Evolutionary conservation across 768 basidiomycete genomes (phyloP).

Genomic region (Scleroderma citrinum): DNA sequence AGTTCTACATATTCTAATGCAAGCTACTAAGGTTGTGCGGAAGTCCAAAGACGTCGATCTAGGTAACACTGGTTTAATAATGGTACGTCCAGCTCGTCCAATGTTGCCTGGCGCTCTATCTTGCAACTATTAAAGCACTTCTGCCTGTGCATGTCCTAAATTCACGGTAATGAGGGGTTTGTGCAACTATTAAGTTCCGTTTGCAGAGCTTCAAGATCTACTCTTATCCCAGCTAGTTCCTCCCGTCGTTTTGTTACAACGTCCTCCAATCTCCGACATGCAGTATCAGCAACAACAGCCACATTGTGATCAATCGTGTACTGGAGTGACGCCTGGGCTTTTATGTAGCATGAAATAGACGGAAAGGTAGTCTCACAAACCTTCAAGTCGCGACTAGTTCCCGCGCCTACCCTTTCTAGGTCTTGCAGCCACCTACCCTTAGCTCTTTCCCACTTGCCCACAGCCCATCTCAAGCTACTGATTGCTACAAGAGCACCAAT

Average conservation of each 20-base stretch:
- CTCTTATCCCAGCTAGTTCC: constrained; percentile 40
- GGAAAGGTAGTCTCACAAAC: constrained; percentile 29
- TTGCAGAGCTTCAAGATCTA: constrained; percentile 39
- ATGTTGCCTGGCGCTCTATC: too few species aligned
- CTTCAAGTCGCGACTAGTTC: constrained; percentile 59
- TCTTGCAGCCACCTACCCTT: constrained; percentile 66
- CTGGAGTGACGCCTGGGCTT: constrained; percentile 39
- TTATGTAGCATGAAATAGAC: neutral
- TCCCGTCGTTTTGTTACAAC: constrained; percentile 36
- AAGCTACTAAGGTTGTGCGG: too few species aligned
- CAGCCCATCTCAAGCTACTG: constrained; percentile 52
- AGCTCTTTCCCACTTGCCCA: constrained; percentile 63
- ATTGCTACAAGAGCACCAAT: constrained; percentile 48
- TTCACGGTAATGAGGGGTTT: constrained; percentile 6
- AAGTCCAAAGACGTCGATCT: too few species aligned
- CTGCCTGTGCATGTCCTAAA: neutral
- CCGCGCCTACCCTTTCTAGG: constrained; percentile 54
- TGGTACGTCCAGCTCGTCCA: too few species aligned
- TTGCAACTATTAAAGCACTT: too few species aligned
- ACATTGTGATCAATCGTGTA: constrained; percentile 49
- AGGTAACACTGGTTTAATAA: too few species aligned
- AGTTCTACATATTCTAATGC: too few species aligned
- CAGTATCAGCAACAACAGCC: constrained; percentile 43
- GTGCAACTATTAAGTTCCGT: constrained; percentile 21
- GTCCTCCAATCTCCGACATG: constrained; percentile 41